Evolutionary conservation across 2,329 filamentous ascomycete species (phyloP).

Genomic region (Aspergillus viridinutans): DNA sequence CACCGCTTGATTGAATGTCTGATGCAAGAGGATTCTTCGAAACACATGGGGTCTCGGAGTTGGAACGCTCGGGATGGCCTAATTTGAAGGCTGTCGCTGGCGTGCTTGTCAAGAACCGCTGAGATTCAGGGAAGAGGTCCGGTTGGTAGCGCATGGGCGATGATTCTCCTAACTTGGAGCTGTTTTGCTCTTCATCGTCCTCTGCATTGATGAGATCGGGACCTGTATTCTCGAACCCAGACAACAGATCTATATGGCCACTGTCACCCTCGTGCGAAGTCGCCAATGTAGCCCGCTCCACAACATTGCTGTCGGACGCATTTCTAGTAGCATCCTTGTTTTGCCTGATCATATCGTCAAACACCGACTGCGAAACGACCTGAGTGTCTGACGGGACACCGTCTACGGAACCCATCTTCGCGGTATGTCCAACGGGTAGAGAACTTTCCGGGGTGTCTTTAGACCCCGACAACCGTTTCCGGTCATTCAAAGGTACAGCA

Average conservation of each 20-base stretch:
- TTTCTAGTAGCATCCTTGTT: slow-evolving; percentile 29
- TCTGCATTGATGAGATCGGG: slow-evolving; percentile 37
- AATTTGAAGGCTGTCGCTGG: slow-evolving; percentile 38
- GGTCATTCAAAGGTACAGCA: slow-evolving; percentile 8
- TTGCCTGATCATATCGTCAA: slow-evolving; percentile 36
- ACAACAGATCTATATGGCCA: slow-evolving; percentile 42
- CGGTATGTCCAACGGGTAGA: slow-evolving; percentile 15
- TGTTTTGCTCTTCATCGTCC: slow-evolving; percentile 45
- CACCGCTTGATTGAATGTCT: slow-evolving; percentile 32
- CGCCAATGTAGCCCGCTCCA: slow-evolving; percentile 32
- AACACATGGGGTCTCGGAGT: slow-evolving; percentile 35
- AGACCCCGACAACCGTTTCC: slow-evolving; percentile 8
- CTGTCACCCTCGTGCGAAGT: slow-evolving; percentile 41
- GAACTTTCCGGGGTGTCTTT: slow-evolving; percentile 14
- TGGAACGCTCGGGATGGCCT: slow-evolving; percentile 23
- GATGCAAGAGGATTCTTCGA: slow-evolving; percentile 42
- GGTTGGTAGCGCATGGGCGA: slow-evolving; percentile 36
- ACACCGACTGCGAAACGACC: slow-evolving; percentile 43
- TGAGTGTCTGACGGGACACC: slow-evolving; percentile 40
- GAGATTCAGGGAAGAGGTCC: slow-evolving; percentile 44
- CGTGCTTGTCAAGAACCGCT: slow-evolving; percentile 42
- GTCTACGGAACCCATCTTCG: slow-evolving; percentile 34
- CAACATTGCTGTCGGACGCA: slow-evolving; percentile 18
- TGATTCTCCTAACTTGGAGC: slow-evolving; percentile 30
- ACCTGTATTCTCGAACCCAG: slow-evolving; percentile 31